These are phyloP conservation scores for Pilobolus umbonatus DNA, from an alignment of 192 early-diverging fungal species.

Conservation along the genomic window DNA sequence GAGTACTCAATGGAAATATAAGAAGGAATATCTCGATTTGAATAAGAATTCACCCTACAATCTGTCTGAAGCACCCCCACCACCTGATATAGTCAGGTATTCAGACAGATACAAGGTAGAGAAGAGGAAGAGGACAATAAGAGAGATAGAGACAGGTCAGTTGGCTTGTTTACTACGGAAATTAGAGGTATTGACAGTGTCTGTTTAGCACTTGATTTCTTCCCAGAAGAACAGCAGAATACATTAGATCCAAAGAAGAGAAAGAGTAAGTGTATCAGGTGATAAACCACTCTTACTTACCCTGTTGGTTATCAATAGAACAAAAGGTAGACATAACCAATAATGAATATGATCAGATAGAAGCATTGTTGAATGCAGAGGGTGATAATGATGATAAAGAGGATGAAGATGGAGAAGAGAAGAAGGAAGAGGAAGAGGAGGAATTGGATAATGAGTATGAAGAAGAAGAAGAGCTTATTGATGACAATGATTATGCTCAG, in stretches of 20 bases:
- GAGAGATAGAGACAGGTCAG: slow-evolving; percentile 26
- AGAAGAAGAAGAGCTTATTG: slow-evolving; percentile 34
- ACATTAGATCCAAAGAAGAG: slow-evolving; percentile 27
- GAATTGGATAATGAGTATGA: slow-evolving; percentile 20
- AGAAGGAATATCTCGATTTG: slow-evolving; percentile 11
- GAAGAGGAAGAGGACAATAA: slow-evolving; percentile 3
- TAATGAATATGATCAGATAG: slow-evolving; percentile 23
- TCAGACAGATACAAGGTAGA: slow-evolving; percentile 28
- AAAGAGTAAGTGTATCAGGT: slow-evolving; percentile 6
- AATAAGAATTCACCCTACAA: slow-evolving; percentile 20
- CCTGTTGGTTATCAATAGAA: slow-evolving; percentile 6
- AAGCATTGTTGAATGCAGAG: slow-evolving; percentile 26
- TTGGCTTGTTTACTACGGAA: not conserved
- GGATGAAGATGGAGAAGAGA: slow-evolving; percentile 24
- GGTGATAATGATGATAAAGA: slow-evolving; percentile 6
- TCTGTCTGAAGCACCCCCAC: slow-evolving; percentile 18
- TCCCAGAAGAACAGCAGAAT: slow-evolving; percentile 30
- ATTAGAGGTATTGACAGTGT: not conserved
- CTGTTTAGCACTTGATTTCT: slow-evolving; percentile 27
- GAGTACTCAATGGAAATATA: slow-evolving; percentile 13
- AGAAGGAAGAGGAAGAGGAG: slow-evolving; percentile 19
- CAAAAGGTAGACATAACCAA: slow-evolving; percentile 5
- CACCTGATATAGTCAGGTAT: slow-evolving; percentile 32
- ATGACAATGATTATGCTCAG: slow-evolving; percentile 37
- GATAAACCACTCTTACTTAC: not conserved